Evolutionary conservation across 1,284 basidiomycete species (phyloP).

Genomic region (Microbotryum lychnidis-dioicae): DNA sequence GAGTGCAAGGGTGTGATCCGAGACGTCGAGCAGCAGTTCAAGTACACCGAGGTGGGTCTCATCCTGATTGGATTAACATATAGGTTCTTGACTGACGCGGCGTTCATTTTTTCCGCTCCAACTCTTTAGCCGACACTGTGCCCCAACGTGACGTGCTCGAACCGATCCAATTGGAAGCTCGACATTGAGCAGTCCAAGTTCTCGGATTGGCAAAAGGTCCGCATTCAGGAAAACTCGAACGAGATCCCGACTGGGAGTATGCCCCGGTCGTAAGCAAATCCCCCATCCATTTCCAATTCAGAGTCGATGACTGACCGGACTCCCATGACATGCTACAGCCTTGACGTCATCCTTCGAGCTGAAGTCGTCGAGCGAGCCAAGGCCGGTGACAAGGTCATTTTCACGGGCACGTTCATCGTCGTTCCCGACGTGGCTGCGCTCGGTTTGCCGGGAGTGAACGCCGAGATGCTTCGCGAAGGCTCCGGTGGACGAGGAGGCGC

Average conservation of each 20-base stretch:
- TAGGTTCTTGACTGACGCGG: conserved; percentile 3
- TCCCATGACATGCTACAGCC: conserved; percentile 40
- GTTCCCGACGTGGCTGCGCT: conserved; percentile 97
- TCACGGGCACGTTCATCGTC: conserved; percentile 96
- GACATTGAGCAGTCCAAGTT: conserved; percentile 96
- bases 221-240: conserved; percentile 97
- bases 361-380: conserved; percentile 97
- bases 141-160: conserved; percentile 86
- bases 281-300: neutral
- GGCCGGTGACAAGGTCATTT: conserved; percentile 96
- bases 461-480: conserved; percentile 82
- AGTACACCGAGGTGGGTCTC: conserved; percentile 79
- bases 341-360: conserved; percentile 90
- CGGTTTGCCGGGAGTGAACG: conserved; percentile 88
- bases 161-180: conserved; percentile 82
- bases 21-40: conserved; percentile 98
- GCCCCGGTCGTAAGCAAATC: conserved; percentile 58
- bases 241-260: conserved; percentile 98
- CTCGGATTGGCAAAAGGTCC: conserved; percentile 98
- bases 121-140: conserved; percentile 71
- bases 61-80: neutral
- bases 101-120: neutral
- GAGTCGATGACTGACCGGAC: neutral
- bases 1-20: conserved; percentile 78
- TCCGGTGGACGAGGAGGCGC: conserved; percentile 53